A percentile compares a stretch with the other conserved stretches of the same genome.
Evolutionary conservation across 106 monocot genomes (phyloP).

Genomic region (Dendrobium nobile): DNA sequence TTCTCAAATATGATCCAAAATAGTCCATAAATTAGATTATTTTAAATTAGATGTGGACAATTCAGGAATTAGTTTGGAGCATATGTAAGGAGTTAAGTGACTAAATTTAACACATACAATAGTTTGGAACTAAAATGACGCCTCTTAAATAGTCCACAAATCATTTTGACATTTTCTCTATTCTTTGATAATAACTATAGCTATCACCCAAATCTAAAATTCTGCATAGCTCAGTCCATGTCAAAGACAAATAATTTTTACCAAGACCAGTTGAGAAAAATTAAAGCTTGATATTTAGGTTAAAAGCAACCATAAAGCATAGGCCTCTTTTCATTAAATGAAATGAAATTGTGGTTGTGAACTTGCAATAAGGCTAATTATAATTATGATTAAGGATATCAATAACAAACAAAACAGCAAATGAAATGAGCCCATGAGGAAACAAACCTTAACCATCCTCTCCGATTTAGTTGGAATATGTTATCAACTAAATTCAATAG

Average conservation of each 20-base stretch:
- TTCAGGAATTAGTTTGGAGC: too few relatives aligned
- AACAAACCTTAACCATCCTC: constrained; percentile 93
- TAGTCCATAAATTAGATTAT: too few relatives aligned
- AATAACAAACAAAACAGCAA: background rate
- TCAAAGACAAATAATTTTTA: background rate
- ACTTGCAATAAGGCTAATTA: background rate
- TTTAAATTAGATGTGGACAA: too few relatives aligned
- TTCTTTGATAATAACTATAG: background rate
- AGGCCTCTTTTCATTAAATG: background rate
- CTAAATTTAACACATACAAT: too few relatives aligned
- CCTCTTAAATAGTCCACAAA: too few relatives aligned
- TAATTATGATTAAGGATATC: background rate
- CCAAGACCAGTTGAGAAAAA: background rate
- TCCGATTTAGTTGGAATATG: constrained; percentile 84
- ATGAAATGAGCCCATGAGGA: background rate
- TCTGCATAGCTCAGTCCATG: background rate
- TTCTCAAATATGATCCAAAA: too few relatives aligned
- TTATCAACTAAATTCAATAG: constrained; percentile 94
- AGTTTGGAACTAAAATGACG: too few relatives aligned
- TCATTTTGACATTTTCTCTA: too few relatives aligned
- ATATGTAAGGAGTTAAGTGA: too few relatives aligned
- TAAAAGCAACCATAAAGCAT: background rate
- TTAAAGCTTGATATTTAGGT: background rate
- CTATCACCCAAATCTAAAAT: background rate
- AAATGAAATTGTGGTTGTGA: background rate